These are phyloP conservation scores for Cicer chorassanicum DNA, from an alignment of 306 rosid genomes.

Conservation along the genomic window DNA sequence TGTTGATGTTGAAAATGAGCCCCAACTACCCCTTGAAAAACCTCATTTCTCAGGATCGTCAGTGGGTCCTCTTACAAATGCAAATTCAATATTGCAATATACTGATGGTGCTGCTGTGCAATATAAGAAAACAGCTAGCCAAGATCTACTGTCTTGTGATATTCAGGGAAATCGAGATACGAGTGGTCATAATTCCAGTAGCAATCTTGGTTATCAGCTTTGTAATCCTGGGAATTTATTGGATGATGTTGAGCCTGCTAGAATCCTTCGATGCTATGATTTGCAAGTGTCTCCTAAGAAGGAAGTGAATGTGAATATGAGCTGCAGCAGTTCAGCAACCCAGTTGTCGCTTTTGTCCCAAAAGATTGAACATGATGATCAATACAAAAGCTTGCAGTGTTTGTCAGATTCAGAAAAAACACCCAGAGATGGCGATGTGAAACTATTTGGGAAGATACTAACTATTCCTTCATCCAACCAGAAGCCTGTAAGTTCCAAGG, in stretches of 20 bases:
- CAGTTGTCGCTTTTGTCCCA: conserved; percentile 57
- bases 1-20: conserved; percentile 48
- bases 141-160: conserved; percentile 51
- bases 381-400: conserved; percentile 43
- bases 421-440: conserved; percentile 69
- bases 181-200: conserved; percentile 39
- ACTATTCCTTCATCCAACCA: conserved; percentile 55
- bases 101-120: conserved; percentile 41
- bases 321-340: conserved; percentile 47
- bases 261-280: conserved; percentile 53
- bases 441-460: conserved; percentile 78
- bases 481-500: conserved; percentile 48
- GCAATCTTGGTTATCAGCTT: conserved; percentile 49
- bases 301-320: conserved; percentile 52
- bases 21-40: conserved; percentile 40
- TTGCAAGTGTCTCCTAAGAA: conserved; percentile 46
- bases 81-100: conserved; percentile 42
- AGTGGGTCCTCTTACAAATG: conserved; percentile 48
- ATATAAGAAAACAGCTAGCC: conserved; percentile 46
- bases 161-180: conserved; percentile 44
- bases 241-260: conserved; percentile 46
- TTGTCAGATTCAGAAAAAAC: conserved; percentile 62
- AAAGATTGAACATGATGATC: conserved; percentile 49
- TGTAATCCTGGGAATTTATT: conserved; percentile 41
- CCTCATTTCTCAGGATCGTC: conserved; percentile 41